A percentile compares a stretch with the other conserved stretches of the same genome.
phyloP scores from a whole-genome alignment of 2,329 filamentous ascomycete genomes.

The Penicillium sp. region DNA sequence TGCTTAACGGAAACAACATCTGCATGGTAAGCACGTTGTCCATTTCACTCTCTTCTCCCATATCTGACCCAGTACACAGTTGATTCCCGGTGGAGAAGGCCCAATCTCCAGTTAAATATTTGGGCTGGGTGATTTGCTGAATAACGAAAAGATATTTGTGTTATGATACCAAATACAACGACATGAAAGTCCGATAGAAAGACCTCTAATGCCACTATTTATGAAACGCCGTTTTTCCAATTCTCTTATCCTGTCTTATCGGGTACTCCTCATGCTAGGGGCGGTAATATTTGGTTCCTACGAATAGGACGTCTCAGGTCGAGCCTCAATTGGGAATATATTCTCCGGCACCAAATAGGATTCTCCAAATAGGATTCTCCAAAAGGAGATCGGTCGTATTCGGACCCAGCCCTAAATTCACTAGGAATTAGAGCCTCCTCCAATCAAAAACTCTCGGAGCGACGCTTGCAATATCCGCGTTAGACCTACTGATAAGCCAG shows the following conservation, averaged over 20 bases:
- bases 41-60: background rate
- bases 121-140: background rate
- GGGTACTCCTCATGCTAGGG: background rate
- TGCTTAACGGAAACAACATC: constrained; percentile 97
- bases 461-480: background rate
- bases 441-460: background rate
- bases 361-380: background rate
- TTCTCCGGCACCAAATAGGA: background rate
- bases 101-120: constrained; percentile 46
- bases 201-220: constrained; percentile 13
- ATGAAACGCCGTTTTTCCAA: background rate
- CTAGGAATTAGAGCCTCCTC: background rate
- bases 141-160: constrained; percentile 23
- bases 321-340: background rate
- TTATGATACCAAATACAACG: constrained; percentile 28
- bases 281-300: background rate
- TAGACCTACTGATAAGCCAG: background rate
- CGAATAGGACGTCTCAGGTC: background rate
- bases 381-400: background rate
- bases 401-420: background rate
- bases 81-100: constrained; percentile 76
- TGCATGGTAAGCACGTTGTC: constrained; percentile 75
- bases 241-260: background rate
- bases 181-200: constrained; percentile 19
- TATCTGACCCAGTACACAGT: constrained; percentile 46